Conservation (phyloP, 768 basidiomycete genomes). For the Agaricus subrufescens region DNA sequence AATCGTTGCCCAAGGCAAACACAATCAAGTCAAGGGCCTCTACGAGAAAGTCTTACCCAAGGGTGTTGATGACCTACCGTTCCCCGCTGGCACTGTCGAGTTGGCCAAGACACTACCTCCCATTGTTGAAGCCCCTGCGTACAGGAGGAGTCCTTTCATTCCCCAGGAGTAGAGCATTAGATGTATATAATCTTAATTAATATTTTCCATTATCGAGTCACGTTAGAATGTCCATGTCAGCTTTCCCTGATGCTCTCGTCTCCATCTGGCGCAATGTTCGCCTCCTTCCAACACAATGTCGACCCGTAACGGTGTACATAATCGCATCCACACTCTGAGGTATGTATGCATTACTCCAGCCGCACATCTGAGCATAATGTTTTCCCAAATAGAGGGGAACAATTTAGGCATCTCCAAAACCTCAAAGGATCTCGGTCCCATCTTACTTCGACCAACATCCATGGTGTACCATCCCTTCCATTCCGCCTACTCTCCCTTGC, state of each 20-base stretch:
- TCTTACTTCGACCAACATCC: conserved; percentile 20
- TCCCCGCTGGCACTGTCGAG: conserved; percentile 85
- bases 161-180: conserved; percentile 50
- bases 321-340: conserved; percentile 47
- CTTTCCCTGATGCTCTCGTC: not conserved
- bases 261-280: not conserved
- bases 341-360: conserved; percentile 16
- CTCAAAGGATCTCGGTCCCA: conserved; percentile 31
- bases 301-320: conserved; percentile 12
- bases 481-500: conserved; percentile 30
- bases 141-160: conserved; percentile 74
- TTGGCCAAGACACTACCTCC: conserved; percentile 63
- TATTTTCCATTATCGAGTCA: not conserved
- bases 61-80: conserved; percentile 81
- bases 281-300: conserved; percentile 9
- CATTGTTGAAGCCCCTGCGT: conserved; percentile 67
- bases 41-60: conserved; percentile 78
- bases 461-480: conserved; percentile 44
- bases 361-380: not conserved
- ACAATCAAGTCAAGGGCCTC: conserved; percentile 65
- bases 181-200: conserved; percentile 12
- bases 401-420: conserved; percentile 64
- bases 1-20: conserved; percentile 59
- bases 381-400: conserved; percentile 53
- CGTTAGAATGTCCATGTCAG: not conserved